Evolutionary conservation across 2,329 filamentous ascomycete species (phyloP), one percentile per base, ranked within the genome.

Genomic region (Hymenoscyphus scutula): DNA sequence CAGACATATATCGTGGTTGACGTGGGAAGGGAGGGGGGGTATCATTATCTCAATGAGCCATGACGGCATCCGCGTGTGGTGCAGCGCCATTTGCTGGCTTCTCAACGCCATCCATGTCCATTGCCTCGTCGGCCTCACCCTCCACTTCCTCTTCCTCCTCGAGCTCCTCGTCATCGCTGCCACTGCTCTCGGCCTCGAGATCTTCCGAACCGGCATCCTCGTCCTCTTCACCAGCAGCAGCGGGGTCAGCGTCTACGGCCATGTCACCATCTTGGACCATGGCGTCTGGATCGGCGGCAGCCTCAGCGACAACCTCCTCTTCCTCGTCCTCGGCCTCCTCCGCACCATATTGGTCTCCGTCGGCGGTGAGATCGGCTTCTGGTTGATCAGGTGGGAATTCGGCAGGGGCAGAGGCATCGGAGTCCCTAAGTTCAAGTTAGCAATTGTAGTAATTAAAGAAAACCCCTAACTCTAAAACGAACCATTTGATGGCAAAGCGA

Each of bases 401-500:
- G 67, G 95, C 88, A 2, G 95, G 95, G 32, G 95, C 95, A 75
- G 92, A 95, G 68, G 93, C 94, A 74, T 99, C 95, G n/a, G 91
- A 95, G 75, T 99, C 95, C 93, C 93, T 97, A 67, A 48, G 68
- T 23, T 58, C 17, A 58, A 62, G 41, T 77, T 69, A 74, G 71
- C 34, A 60, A 54, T 53, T 57, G 59, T 48, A 32, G 38, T 30
- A 59, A n/a, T n/a, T n/a, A n/a, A n/a, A n/a, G n/a, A n/a, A n/a
- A n/a, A n/a, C n/a, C n/a, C n/a, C n/a, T n/a, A n/a, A n/a, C n/a
- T n/a, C n/a, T n/a, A 29, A 41, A 56, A 78, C 85, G 63, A 84
- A 97, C 95, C 95, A 99, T 80, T 99, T 99, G 80, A 99, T 99
- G 53, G 93, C 92, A 74, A 99, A 99, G 68, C 95, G 88, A 32